Conservation (phyloP, 768 basidiomycete genomes). For the Termitomyces sp. region DNA sequence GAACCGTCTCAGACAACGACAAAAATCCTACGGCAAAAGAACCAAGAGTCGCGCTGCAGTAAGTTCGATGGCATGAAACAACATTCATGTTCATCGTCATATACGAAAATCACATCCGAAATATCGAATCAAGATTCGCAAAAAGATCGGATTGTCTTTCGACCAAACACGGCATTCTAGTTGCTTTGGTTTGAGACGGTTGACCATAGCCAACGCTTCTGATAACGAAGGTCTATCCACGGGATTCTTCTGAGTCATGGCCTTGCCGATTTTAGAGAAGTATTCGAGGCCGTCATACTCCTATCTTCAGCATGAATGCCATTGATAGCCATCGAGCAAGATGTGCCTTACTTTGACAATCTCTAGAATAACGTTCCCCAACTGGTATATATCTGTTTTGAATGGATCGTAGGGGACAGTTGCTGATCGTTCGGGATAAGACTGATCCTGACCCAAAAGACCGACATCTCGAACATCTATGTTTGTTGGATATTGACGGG, state of each 20-base stretch:
- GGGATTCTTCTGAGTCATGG: neutral
- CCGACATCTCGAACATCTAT: slow-evolving; percentile 18
- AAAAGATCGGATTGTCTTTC: neutral
- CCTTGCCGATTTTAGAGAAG: neutral
- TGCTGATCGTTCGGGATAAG: slow-evolving; percentile 32
- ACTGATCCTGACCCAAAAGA: slow-evolving; percentile 37
- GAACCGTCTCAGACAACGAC: too few species aligned
- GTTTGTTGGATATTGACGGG: slow-evolving; percentile 19
- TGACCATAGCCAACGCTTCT: neutral
- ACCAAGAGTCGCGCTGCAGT: too few species aligned
- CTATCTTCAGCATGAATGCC: neutral
- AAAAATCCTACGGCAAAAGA: too few species aligned
- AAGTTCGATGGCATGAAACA: too few species aligned
- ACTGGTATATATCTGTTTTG: slow-evolving; percentile 35
- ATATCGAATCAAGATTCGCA: neutral
- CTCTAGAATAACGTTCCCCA: slow-evolving; percentile 21
- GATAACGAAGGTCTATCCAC: neutral
- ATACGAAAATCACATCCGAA: neutral
- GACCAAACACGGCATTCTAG: neutral
- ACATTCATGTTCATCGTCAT: neutral
- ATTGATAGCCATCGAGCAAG: neutral
- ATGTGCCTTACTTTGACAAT: neutral
- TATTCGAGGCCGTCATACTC: neutral
- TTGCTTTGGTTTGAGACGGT: neutral
- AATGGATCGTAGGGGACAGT: slow-evolving; percentile 34